Conservation (phyloP, 306 rosid genomes). For the Cyamopsis tetragonoloba region DNA sequence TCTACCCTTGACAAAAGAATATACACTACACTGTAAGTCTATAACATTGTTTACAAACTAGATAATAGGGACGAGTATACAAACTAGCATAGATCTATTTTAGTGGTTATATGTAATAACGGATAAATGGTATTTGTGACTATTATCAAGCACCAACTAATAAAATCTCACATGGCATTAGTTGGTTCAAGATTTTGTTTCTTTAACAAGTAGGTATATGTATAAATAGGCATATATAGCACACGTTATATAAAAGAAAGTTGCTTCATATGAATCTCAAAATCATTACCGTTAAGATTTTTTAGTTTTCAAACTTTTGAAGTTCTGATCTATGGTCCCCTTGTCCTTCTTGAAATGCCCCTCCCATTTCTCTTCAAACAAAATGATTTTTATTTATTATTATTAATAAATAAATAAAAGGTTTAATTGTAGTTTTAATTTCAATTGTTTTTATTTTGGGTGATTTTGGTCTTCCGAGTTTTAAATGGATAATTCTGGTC, state of each 20-base stretch:
- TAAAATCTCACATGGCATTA: neutral
- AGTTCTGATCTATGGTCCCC: conserved; percentile 7
- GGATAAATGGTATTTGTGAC: neutral
- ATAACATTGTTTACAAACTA: neutral
- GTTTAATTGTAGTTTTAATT: no score
- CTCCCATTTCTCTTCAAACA: neutral
- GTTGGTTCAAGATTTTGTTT: conserved; percentile 1
- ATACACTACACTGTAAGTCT: neutral
- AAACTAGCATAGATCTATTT: neutral
- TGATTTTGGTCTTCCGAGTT: no score
- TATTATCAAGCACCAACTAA: conserved; percentile 19
- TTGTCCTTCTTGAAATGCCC: neutral
- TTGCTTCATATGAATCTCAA: conserved; percentile 8
- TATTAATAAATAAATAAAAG: no score
- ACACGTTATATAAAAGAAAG: conserved; percentile 18
- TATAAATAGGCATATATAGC: neutral
- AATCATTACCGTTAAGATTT: conserved; percentile 12
- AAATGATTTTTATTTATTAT: neutral
- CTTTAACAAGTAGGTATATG: neutral
- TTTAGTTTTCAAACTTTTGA: conserved; percentile 2
- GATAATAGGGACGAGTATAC: neutral
- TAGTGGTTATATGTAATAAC: neutral
- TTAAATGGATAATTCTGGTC: no score
- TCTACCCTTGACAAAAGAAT: conserved; percentile 13
- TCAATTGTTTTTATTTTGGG: no score